phyloP scores from a whole-genome alignment of 441 rosid species.

The Syzygium syzygioides region DNA sequence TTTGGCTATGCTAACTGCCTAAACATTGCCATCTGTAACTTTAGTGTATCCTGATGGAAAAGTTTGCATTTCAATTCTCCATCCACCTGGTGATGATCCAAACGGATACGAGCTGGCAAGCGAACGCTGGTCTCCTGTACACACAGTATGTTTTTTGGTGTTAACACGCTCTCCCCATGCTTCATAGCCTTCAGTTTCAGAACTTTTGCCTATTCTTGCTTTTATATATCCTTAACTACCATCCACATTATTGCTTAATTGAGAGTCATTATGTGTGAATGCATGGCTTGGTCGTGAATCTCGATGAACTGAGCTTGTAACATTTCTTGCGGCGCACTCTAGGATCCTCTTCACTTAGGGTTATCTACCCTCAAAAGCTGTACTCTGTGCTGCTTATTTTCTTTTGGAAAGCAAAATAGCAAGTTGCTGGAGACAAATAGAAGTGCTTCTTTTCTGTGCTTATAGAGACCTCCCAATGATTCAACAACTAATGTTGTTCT shows the following conservation, averaged over 20 bases:
- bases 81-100: conserved; percentile 98
- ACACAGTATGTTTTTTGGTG: conserved; percentile 40
- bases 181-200: background rate
- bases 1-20: background rate
- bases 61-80: conserved; percentile 91
- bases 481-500: background rate
- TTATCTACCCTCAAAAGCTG: background rate
- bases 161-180: background rate
- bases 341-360: background rate
- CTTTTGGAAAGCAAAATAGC: background rate
- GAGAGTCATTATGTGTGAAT: background rate
- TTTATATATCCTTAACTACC: background rate
- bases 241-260: background rate
- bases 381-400: background rate
- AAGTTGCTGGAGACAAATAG: background rate
- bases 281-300: background rate
- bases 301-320: background rate
- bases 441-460: background rate
- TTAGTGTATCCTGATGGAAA: conserved; percentile 79
- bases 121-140: conserved; percentile 89
- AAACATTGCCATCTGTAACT: background rate
- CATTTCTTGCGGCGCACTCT: background rate
- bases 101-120: conserved; percentile 93
- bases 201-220: background rate
- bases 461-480: background rate